Evolutionary conservation across 768 basidiomycete genomes (phyloP), one percentile per base, ranked within the genome.

Genomic region (Piloderma croceum): DNA sequence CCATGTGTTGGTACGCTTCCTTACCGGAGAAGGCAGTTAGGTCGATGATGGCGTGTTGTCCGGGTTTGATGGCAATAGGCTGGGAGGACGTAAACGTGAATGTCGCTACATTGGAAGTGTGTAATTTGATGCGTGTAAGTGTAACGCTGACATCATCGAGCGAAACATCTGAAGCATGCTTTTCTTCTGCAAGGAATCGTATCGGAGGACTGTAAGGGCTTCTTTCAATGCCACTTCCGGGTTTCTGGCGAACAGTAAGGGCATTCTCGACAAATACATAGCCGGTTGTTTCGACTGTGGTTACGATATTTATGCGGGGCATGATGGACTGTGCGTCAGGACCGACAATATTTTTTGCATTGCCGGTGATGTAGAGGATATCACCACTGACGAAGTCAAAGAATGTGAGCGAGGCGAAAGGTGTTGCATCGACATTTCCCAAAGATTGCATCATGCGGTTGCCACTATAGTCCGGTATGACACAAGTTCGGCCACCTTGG

Each of bases 401-500:
- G 42, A 82, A 72, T n/a, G 76, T 74, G 11, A 81, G 61, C 1
- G 71, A 73, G 4, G 80, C 80, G 2, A 75, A 51, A 4, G 75
- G 74, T 0, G 74, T 78, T 17, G 67, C 64, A 44, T 76, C 72
- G 22, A 81, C 72, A 43, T 82, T 80, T 2, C 80, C 79, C 10
- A 83, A 57, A 12, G 79, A 78, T 15, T 74, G 79, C 71, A 83
- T 70, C 38, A 79, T 59, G 3, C 78, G 68, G 49, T 83, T 82
- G 1, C 79, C 80, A 41, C 73, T 74, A 51, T 69, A 81, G 52
- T 83, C 81, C 0, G 81, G 81, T 5, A 82, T 43, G 2, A 74
- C 67, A 3, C 81, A 45, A 0, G 75, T 81, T 24, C 73, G 67
- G 11, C 72, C 68, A 46, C 81, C 74, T 3, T 65, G 68, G n/a